These are phyloP conservation scores for Neostapfia colusana DNA, from an alignment of 176 grass and related monocot species.

Conservation along the genomic window DNA sequence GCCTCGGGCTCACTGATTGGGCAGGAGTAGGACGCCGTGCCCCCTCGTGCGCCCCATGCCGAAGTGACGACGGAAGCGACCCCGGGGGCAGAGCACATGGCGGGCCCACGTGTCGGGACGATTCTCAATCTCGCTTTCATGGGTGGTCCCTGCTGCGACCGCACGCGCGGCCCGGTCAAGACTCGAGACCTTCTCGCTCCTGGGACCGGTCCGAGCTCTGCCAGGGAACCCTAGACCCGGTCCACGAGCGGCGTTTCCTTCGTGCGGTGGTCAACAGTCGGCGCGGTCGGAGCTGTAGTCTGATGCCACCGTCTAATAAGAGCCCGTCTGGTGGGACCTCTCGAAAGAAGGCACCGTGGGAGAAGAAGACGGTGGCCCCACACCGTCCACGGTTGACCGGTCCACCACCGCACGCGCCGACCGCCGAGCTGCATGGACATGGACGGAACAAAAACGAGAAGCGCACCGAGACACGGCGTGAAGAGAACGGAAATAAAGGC, in stretches of 20 bases:
- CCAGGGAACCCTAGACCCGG: background rate
- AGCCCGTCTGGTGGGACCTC: background rate
- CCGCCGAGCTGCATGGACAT: too few species aligned
- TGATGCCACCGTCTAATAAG: background rate
- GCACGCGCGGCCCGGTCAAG: conserved; percentile 36
- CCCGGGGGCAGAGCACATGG: conserved; percentile 20
- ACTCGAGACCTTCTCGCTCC: background rate
- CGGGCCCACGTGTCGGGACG: conserved; percentile 43
- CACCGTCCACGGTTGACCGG: background rate
- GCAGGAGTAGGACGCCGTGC: background rate
- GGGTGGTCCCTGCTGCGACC: conserved; percentile 18
- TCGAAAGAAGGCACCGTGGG: background rate
- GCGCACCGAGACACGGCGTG: too few species aligned
- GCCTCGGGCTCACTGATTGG: too few species aligned
- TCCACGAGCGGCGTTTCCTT: background rate
- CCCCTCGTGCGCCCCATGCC: conserved; percentile 45
- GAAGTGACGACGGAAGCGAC: conserved; percentile 37
- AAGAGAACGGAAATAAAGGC: background rate
- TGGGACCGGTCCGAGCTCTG: background rate
- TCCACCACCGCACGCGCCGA: background rate
- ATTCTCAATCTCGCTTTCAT: background rate
- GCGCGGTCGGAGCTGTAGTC: background rate
- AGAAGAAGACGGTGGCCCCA: background rate
- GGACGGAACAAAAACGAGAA: too few species aligned
- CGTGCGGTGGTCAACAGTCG: background rate